Evolutionary conservation across 169 alveolate species (phyloP), one percentile per base, ranked within the genome.

Genomic region (Besnoitia besnoiti): DNA sequence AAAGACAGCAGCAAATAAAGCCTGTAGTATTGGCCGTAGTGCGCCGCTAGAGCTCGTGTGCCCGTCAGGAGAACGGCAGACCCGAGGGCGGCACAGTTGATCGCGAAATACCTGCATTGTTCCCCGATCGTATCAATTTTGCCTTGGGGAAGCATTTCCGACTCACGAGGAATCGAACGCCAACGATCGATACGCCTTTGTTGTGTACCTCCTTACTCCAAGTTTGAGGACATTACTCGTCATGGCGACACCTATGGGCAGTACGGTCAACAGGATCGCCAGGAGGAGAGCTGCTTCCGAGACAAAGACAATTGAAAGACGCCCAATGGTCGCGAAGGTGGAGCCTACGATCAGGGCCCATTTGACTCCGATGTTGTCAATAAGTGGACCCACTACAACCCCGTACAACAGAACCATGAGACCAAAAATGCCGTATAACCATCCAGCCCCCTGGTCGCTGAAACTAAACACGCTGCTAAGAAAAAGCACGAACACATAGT

Each of bases 111-210:
- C 59, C 93, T 90, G 93, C 35, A 90, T 16, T 35, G 0, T 30
- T 16, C 14, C 7, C n/a, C 37, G 67, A 14, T 49, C 35, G 37
- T 35, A 55, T 7, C 24, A 14, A 16, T 33, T 50, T 51, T 35
- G 0, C 35, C 24, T 39, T 12, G 67, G 33, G 30, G 8, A 19
- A 47, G 40, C 30, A 12, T n/a, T 84, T 3, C 67, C 19, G 44
- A 49, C 93, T 77, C 67, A 90, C 93, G 93, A 90, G 90, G 85
- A 80, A 24, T 90, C 90, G 61, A 90, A 90, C 51, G 93, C 93
- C 42, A 33, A 33, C 47, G 93, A 51, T 0, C 90, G 90, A 0
- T 67, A 40, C 5, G 85, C 47, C 4, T 35, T 44, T 39, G 90
- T 47, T 8, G 94, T 37, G 67, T 67, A 91, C 67, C 94, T 47